Evolutionary conservation across 1,284 basidiomycete species (phyloP), one percentile per base, ranked within the genome.

Genomic region (Leccinum angustisporum): DNA sequence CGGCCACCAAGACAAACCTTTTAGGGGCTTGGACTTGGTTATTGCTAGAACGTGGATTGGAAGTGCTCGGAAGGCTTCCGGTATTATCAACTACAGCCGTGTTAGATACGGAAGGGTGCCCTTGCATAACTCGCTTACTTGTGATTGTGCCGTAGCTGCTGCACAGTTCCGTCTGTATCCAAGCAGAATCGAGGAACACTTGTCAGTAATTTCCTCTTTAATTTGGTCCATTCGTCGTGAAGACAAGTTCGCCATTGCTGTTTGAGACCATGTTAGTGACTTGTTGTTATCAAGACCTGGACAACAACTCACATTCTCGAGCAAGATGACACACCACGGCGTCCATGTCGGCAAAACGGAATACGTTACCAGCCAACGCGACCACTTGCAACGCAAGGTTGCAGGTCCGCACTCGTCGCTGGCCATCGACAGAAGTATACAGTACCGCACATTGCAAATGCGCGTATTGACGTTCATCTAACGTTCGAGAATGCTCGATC

Each of bases 91-190:
- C 92, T 97, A 66, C 5, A 34, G 56, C 50, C 14, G 40, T 63
- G 54, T 76, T 33, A 57, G 61, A 62, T 11, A 56, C 33, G 56
- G 10, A 54, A 30, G 38, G 5, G 11, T 46, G 48, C 52, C 21
- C 25, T 21, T 30, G 54, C 33, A 21, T 30, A 18, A 48, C 21
- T 18, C 55, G 59, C 61, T 65, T 65, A 94, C 94, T 81, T 98
- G 97, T 6, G 92, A 91, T 0, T 85, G 80, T 21, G 86, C 82
- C 0, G 93, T 92, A 0, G 92, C 85, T 13, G 93, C 86, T 0
- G 97, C 95, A 74, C 97, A 99, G 70, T 96, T 88, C 61, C 87
- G 87, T 38, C 97, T 84, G 75, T 99, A 99, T 10, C 92, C 92
- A 31, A 95, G 82, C 27, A 99, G 77, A 16, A 98, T 82, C 38